Evolutionary conservation across 2,329 filamentous ascomycete species (phyloP), one percentile per base, ranked within the genome.

Genomic region (Aurifilum marmelostoma): DNA sequence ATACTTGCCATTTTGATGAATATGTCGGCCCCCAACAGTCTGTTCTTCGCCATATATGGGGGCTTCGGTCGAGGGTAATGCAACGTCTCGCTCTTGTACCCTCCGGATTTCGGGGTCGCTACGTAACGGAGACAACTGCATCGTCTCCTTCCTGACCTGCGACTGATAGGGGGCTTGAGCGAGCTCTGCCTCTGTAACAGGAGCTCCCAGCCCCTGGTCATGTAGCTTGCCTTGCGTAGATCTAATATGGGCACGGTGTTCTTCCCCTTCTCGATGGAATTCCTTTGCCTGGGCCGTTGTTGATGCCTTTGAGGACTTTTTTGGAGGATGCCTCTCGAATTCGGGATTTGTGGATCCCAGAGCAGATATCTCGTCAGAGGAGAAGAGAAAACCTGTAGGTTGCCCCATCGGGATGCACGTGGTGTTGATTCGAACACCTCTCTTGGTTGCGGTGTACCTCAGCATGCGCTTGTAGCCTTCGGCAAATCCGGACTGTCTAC

Each of bases 341-440:
- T 69, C 68, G 1, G 68, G 68, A 37, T 69, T 69, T 6, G 68
- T 65, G 18, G 68, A 58, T 43, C 65, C 68, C 64, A 69, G 47
- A 8, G 41, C 60, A 24, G 41, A 34, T 11, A 67, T 16, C 14
- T 67, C 68, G 64, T 60, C 34, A 12, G 41, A 39, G 9, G 27
- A n/a, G 59, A 56, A 24, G 65, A 56, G n/a, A 16, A 67, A 39
- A 8, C 59, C 32, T 16, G 65, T 69, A 9, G 24, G 12, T 27
- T 56, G 24, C 12, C 27, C 52, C 52, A 16, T 56, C n/a, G 52
- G 52, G 14, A 56, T 56, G 27, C 24, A 56, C n/a, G 52, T 5
- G 32, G 68, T 67, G 32, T 69, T 54, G 27, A 69, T 16, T 12
- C 9, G 29, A 14, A 60, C 39, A 37, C 41, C 63, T 7, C 39